These are phyloP conservation scores for Pseudogymnoascus sp. DNA, from an alignment of 2,329 filamentous ascomycete genomes.

Conservation along the genomic window DNA sequence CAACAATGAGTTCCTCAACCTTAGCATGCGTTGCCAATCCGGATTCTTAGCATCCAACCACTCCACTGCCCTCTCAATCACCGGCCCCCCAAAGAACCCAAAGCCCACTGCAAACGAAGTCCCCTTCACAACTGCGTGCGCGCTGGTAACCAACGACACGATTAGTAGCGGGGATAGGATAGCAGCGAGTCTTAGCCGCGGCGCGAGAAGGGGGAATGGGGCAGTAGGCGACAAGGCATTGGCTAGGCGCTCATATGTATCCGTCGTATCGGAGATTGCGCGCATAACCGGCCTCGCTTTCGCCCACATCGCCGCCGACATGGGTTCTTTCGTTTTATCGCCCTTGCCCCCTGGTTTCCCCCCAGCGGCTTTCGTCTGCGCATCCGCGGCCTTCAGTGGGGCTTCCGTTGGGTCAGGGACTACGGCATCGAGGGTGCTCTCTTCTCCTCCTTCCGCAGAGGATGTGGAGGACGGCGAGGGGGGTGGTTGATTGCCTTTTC, in stretches of 20 bases:
- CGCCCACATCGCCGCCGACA: slow-evolving; percentile 69
- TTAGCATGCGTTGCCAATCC: slow-evolving; percentile 66
- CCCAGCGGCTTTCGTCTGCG: slow-evolving; percentile 44
- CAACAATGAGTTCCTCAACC: slow-evolving; percentile 67
- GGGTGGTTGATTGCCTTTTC: slow-evolving; percentile 56
- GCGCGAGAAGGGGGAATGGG: slow-evolving; percentile 48
- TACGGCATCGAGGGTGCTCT: slow-evolving; percentile 37
- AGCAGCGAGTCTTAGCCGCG: slow-evolving; percentile 46
- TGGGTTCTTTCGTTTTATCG: slow-evolving; percentile 71
- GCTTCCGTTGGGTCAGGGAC: slow-evolving; percentile 54
- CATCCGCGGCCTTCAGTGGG: slow-evolving; percentile 44
- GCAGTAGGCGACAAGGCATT: slow-evolving; percentile 57
- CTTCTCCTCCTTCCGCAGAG: slow-evolving; percentile 32
- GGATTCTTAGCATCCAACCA: slow-evolving; percentile 57
- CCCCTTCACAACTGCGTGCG: slow-evolving; percentile 57
- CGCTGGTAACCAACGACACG: slow-evolving; percentile 43
- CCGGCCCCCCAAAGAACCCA: slow-evolving; percentile 70
- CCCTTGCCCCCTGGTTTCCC: slow-evolving; percentile 42
- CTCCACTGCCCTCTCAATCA: slow-evolving; percentile 52
- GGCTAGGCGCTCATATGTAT: slow-evolving; percentile 55
- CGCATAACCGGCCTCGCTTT: slow-evolving; percentile 70
- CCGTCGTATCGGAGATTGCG: slow-evolving; percentile 48
- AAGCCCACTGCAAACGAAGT: slow-evolving; percentile 62
- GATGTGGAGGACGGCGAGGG: neutral
- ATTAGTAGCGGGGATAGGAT: slow-evolving; percentile 46